Evolutionary conservation across 2,329 filamentous ascomycete genomes (phyloP), one percentile per base, ranked within the genome.

Genomic region (Capronia americana): DNA sequence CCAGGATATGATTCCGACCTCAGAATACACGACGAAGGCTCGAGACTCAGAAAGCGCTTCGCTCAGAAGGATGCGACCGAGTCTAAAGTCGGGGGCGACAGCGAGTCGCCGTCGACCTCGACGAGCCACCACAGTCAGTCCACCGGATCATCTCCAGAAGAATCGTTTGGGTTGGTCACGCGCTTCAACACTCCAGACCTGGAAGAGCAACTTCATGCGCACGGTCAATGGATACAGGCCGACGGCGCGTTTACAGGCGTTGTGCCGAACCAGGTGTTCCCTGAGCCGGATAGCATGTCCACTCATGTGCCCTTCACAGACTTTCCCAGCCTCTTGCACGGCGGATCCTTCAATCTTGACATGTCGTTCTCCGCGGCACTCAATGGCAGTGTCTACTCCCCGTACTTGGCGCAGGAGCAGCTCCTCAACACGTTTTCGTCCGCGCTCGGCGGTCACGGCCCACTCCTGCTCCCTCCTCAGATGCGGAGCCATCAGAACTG

Each of bases 21-120:
- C 54, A 76, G 76, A 30, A 79, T 79, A 48, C 76, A 78, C 63
- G 77, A 79, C 64, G 75, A 79, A 69, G 73, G 77, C 4, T 74
- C 73, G 11, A 76, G 70, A 54, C 72, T 79, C 11, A 72, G 74
- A n/a, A 73, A 75, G n/a, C 70, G 72, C 57, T 77, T 73, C 62
- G 70, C 63, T 26, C 64, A 63, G 20, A 59, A 63, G 20, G 63
- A 71, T 32, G 44, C 24, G n/a, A 28, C 24, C 24, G 54, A 58
- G 10, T 11, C 50, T 12, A 64, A 61, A 48, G 53, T 41, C 57
- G 72, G 73, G 34, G 55, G 57, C 26, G 63, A 75, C 11, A 72
- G 70, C n/a, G 72, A 73, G 2, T 76, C 75, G 24, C 69, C 77
- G n/a, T 69, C 71, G 23, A 72, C 77, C 17, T 70, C 71, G 24